phyloP scores from a whole-genome alignment of 257 asterid genomes.

The Ligustrum vulgare region DNA sequence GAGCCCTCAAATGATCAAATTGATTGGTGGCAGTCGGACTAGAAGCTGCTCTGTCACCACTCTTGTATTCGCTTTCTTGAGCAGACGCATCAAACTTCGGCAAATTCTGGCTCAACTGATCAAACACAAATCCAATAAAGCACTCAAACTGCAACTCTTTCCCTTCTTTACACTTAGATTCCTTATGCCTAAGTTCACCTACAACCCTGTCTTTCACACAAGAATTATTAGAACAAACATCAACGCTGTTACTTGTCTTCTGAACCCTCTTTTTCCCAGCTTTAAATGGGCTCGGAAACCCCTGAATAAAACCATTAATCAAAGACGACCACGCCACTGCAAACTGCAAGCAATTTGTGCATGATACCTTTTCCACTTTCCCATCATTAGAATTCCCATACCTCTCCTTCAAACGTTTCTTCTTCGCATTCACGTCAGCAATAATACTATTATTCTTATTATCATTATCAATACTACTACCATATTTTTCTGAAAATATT shows the following conservation, averaged over 20 bases:
- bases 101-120: conserved; percentile 62
- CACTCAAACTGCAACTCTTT: conserved; percentile 62
- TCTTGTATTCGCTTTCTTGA: conserved; percentile 48
- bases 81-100: conserved; percentile 58
- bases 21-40: conserved; percentile 32
- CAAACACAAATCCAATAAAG: conserved; percentile 66
- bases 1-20: conserved; percentile 59
- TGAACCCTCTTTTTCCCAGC: conserved; percentile 50
- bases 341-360: conserved; percentile 63
- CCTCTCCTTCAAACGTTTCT: conserved; percentile 61
- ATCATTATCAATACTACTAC: conserved; percentile 31
- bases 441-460: conserved; percentile 22
- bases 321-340: conserved; percentile 63
- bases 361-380: conserved; percentile 41
- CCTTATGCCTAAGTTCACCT: conserved; percentile 39
- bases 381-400: conserved; percentile 41
- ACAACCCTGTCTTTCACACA: conserved; percentile 25
- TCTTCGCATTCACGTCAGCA: conserved; percentile 31
- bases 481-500: conserved; percentile 49
- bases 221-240: conserved; percentile 26
- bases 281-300: conserved; percentile 64
- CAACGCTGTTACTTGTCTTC: conserved; percentile 38
- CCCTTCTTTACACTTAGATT: conserved; percentile 47
- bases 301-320: conserved; percentile 71
- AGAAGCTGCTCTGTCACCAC: conserved; percentile 26